Percentiles rank a stretch among this genome's conserved stretches.
These are phyloP conservation scores for Pythium periplocum DNA, from an alignment of 352 stramenopile species.

Conservation along the genomic window DNA sequence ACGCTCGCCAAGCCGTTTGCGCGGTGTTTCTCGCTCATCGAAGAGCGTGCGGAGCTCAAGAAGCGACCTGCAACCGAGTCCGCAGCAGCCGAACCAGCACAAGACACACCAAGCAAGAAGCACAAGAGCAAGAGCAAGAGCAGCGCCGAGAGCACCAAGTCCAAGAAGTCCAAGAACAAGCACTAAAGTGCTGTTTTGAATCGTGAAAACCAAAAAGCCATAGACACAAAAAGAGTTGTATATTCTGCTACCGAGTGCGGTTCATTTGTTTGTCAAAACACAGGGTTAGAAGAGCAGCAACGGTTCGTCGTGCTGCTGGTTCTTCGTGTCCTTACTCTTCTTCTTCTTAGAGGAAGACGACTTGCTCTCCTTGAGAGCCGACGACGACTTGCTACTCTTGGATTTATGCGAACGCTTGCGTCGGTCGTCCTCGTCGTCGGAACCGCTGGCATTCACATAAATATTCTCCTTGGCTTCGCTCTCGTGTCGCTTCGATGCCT, in stretches of 20 bases:
- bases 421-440: constrained; percentile 21
- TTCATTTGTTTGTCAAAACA: no score
- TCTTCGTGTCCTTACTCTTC: constrained; percentile 29
- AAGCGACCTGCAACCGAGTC: constrained; percentile 4
- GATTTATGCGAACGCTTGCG: constrained; percentile 12
- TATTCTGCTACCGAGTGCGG: no score
- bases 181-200: neutral
- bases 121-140: constrained; percentile 33
- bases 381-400: constrained; percentile 15
- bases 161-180: constrained; percentile 21
- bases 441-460: constrained; percentile 38
- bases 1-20: constrained; percentile 70
- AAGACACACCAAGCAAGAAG: constrained; percentile 30
- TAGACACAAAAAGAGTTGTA: no score
- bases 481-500: constrained; percentile 16
- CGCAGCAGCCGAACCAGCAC: constrained; percentile 14
- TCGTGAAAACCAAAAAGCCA: no score
- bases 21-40: constrained; percentile 66
- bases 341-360: constrained; percentile 46
- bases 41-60: constrained; percentile 24
- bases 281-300: constrained; percentile 72
- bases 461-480: constrained; percentile 46
- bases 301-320: constrained; percentile 39
- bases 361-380: constrained; percentile 28
- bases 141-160: constrained; percentile 28